Evolutionary conservation across 257 asterid genomes (phyloP), one percentile per base, ranked within the genome.

Genomic region (Voacanga thouarsii): DNA sequence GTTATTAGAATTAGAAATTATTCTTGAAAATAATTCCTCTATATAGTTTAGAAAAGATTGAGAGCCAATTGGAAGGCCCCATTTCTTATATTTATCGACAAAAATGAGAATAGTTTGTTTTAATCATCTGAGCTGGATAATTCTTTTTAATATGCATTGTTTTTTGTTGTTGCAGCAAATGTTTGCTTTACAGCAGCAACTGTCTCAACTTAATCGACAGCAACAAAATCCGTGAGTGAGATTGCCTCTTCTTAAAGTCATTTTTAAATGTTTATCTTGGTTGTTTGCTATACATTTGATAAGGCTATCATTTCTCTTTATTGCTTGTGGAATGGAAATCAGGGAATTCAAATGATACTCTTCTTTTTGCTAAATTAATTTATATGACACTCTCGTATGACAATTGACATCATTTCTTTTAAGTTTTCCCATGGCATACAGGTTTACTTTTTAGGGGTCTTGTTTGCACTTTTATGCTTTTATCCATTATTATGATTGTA

Each of bases 101-200:
- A 14, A 33, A 11, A 28, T 7, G 7, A 37, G 24, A 26, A 3
- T 30, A 30, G 6, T 15, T 18, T 2, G 21, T 15, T 65, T 14
- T 30, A 33, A 47, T 33, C 24, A 64, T 65, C 41, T 65, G 24
- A 14, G 24, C 23, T 15, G 12, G 47, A 16, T 12, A 30, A 65
- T n/a, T n/a, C 5, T 33, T 15, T 18, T 65, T 12, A 65, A 24
- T 65, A 43, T 65, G 47, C 57, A 51, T 65, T 65, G 11, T 37
- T 0, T 65, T 33, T 15, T 59, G 66, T 65, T 65, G 71, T 33
- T 65, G 71, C 71, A 65, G 71, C 71, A 65, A 65, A 65, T 65
- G 71, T 18, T 65, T 65, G 41, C 71, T 30, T 65, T 65, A 65
- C 71, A 65, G 41, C 71, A 33, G 71, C 71, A 65, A 8, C 1